Evolutionary conservation across 305 asterid species (phyloP).

Genomic region (Galium porrigens): DNA sequence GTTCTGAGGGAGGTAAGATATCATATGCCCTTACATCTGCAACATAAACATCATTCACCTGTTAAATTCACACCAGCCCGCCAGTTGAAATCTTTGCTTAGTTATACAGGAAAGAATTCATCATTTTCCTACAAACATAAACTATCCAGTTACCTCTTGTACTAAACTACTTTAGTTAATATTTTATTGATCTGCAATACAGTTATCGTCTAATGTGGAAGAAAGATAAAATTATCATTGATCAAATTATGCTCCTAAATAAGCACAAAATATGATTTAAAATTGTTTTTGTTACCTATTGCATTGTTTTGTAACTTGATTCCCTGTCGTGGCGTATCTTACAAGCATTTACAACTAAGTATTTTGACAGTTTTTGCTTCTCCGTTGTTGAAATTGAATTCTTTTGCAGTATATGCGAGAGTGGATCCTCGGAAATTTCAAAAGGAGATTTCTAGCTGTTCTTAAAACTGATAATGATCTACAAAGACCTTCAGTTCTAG

Average conservation of each 20-base stretch:
- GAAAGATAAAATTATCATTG: background rate
- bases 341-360: background rate
- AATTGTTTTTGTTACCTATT: background rate
- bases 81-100: background rate
- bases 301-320: background rate
- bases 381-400: constrained; percentile 1
- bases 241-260: background rate
- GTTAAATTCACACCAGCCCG: background rate
- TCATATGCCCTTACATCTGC: background rate
- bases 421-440: constrained; percentile 89
- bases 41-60: constrained; percentile 3
- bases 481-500: constrained; percentile 84
- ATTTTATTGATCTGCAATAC: background rate
- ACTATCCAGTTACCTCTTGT: background rate
- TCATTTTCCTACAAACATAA: constrained; percentile 2
- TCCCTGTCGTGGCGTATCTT: background rate
- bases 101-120: background rate
- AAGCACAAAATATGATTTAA: background rate
- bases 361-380: background rate
- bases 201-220: background rate
- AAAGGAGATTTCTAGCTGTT: constrained; percentile 76
- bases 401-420: constrained; percentile 92
- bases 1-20: constrained; percentile 81
- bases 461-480: constrained; percentile 84
- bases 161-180: background rate